A percentile compares a stretch with the other conserved stretches of the same genome.
These are phyloP conservation scores for Skeletonema marinoi DNA, from an alignment of 108 stramenopile genomes.

Conservation along the genomic window DNA sequence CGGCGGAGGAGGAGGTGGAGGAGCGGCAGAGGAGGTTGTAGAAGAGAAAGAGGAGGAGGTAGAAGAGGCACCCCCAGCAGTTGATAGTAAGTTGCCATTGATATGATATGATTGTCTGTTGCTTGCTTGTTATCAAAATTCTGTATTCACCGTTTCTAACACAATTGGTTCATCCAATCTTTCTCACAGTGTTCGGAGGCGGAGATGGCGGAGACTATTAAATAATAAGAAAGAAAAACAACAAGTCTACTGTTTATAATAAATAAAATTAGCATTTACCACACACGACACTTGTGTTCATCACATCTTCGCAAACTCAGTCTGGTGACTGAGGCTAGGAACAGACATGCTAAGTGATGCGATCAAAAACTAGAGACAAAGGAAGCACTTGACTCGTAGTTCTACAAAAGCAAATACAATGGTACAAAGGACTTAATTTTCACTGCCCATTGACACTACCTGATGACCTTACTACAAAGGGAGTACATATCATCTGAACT, in stretches of 20 bases:
- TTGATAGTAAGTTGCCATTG: constrained; percentile 26
- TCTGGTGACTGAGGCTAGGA: no score
- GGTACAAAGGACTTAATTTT: no score
- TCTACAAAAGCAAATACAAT: no score
- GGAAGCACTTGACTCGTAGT: no score
- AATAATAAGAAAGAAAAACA: constrained; percentile 5
- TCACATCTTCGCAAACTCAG: background rate
- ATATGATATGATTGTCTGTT: background rate
- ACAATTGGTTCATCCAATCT: constrained; percentile 12
- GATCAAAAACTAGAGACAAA: no score
- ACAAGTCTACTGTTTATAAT: background rate
- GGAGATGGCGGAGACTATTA: constrained; percentile 61
- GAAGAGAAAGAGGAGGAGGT: constrained; percentile 49
- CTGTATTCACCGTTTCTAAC: background rate
- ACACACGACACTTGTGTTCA: background rate
- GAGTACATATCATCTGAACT: no score
- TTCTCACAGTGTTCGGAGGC: constrained; percentile 88
- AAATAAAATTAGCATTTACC: constrained; percentile 3
- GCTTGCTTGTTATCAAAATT: background rate
- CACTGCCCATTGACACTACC: no score
- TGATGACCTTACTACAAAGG: no score
- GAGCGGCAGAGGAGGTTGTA: constrained; percentile 23
- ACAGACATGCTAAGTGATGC: no score
- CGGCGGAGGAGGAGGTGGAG: constrained; percentile 41
- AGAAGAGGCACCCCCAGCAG: constrained; percentile 57